Percentiles rank a stretch among this genome's conserved stretches.
Evolutionary conservation across 2,329 filamentous ascomycete genomes (phyloP).

Genomic region (Venturia effusa): DNA sequence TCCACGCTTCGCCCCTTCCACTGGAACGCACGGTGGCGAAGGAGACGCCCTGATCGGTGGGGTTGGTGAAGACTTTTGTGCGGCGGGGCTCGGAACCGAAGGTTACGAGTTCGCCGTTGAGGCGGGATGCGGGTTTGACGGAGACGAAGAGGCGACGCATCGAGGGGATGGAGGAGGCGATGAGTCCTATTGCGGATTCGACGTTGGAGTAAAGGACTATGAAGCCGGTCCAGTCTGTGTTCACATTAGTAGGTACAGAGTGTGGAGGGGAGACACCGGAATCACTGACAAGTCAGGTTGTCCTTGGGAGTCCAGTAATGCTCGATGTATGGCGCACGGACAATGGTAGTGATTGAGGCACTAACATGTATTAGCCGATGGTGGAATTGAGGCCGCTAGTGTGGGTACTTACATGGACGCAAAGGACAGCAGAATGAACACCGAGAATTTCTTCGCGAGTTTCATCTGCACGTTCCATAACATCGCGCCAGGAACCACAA

Average conservation of each 20-base stretch:
- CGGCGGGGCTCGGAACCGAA: background rate
- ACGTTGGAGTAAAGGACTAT: constrained; percentile 1
- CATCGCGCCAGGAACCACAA: background rate
- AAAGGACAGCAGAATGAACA: background rate
- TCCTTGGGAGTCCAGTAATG: background rate
- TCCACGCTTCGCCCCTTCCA: background rate
- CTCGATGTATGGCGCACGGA: background rate
- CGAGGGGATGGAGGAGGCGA: background rate
- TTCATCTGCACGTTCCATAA: background rate
- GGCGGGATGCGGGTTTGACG: background rate
- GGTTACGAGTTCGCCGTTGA: background rate
- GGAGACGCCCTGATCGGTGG: background rate
- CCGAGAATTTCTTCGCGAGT: background rate
- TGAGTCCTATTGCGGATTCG: background rate
- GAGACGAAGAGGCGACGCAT: background rate
- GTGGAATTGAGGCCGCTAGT: no score
- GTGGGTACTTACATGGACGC: background rate
- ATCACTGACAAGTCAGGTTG: background rate
- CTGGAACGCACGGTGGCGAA: background rate
- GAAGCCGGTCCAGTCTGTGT: background rate
- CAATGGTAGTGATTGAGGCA: background rate
- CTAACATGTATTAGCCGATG: background rate
- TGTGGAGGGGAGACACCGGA: background rate
- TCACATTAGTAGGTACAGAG: background rate
- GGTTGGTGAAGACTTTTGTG: background rate